Conservation (phyloP, 176 grass and related monocot genomes). For the Lolium multiflorum region DNA sequence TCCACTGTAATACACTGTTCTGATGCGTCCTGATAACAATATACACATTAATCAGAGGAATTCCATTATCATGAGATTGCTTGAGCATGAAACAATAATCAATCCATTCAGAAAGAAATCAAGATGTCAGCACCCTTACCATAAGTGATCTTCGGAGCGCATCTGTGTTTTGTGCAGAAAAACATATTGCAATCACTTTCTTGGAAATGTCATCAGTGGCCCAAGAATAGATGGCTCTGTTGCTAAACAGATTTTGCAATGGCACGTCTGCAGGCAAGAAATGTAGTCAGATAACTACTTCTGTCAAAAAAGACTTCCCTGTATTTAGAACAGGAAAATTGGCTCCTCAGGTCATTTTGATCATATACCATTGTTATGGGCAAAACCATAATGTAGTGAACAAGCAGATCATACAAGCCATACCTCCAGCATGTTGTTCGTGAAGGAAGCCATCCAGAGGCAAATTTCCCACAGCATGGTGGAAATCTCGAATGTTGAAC, state of each 20-base stretch:
- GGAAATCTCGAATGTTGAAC: slow-evolving; percentile 86
- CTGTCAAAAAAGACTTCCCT: not conserved
- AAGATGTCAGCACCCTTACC: slow-evolving; percentile 47
- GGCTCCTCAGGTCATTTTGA: not conserved
- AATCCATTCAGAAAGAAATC: slow-evolving; percentile 11
- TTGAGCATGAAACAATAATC: not conserved
- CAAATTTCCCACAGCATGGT: slow-evolving; percentile 80
- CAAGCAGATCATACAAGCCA: slow-evolving; percentile 35
- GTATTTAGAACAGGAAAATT: slow-evolving; percentile 23
- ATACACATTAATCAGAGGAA: slow-evolving; percentile 14
- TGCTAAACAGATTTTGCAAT: slow-evolving; percentile 70
- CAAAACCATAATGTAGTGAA: slow-evolving; percentile 17
- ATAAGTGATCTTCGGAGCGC: slow-evolving; percentile 75
- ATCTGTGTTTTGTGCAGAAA: slow-evolving; percentile 59
- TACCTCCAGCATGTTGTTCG: slow-evolving; percentile 51
- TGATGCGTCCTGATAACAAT: slow-evolving; percentile 72
- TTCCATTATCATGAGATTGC: not conserved
- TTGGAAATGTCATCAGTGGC: slow-evolving; percentile 79
- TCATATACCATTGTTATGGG: not conserved
- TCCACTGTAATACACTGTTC: slow-evolving; percentile 83
- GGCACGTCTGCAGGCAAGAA: slow-evolving; percentile 62
- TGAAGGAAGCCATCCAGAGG: slow-evolving; percentile 61
- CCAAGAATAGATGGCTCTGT: slow-evolving; percentile 80
- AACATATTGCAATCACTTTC: slow-evolving; percentile 85
- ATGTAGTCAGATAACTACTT: slow-evolving; percentile 9